These are phyloP conservation scores for Nyssa sinensis DNA, from an alignment of 148 eudicot genomes.

Conservation along the genomic window DNA sequence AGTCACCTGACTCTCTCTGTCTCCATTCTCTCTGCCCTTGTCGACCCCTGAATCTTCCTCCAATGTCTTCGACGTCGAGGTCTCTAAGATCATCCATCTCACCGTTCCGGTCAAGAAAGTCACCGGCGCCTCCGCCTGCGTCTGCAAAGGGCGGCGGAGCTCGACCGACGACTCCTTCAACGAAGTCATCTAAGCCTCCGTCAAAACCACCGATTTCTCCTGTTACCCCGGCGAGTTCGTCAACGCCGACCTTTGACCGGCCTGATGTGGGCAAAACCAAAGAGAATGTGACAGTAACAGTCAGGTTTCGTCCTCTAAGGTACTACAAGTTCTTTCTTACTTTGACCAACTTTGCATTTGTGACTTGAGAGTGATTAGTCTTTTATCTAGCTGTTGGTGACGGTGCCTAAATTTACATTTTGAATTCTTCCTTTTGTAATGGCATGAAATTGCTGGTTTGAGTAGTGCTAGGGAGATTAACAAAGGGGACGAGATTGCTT, in stretches of 20 bases:
- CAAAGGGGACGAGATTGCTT: constrained; percentile 44
- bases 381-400: background rate
- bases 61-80: constrained; percentile 22
- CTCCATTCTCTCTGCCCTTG: background rate
- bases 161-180: constrained; percentile 12
- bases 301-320: constrained; percentile 49
- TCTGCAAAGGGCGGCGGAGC: constrained; percentile 5
- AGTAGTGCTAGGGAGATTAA: constrained; percentile 39
- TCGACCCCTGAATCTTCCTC: background rate
- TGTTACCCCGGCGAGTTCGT: background rate
- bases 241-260: constrained; percentile 15
- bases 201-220: constrained; percentile 2
- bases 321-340: background rate
- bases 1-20: constrained; percentile 2
- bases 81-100: constrained; percentile 27
- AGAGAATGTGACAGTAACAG: constrained; percentile 48
- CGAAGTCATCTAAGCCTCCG: constrained; percentile 17
- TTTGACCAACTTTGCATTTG: background rate
- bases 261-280: constrained; percentile 16
- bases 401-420: background rate
- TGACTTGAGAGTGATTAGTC: background rate
- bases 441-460: background rate
- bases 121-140: constrained; percentile 21
- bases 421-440: background rate
- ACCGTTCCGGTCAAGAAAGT: constrained; percentile 35